Percentiles rank a stretch among this genome's conserved stretches.
Evolutionary conservation across 257 asterid species (phyloP).

Genomic region (Capsicum chinense): DNA sequence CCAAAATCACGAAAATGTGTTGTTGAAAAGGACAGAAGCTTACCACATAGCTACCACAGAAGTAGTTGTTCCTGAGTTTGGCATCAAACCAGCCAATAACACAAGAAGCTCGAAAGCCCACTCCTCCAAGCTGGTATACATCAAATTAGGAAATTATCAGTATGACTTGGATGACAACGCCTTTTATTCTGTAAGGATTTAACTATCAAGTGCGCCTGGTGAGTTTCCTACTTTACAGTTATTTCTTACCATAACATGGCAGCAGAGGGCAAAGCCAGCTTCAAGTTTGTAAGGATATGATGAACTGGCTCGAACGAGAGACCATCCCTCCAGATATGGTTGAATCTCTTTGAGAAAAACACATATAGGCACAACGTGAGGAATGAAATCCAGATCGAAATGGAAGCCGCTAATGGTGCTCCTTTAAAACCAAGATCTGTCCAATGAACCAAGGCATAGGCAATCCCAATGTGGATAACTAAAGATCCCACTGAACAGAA

Average conservation of each 20-base stretch:
- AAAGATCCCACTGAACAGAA: conserved; percentile 52
- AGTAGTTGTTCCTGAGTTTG: conserved; percentile 66
- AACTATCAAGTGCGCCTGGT: neutral
- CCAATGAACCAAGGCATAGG: conserved; percentile 52
- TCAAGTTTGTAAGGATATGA: conserved; percentile 41
- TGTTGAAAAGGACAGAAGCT: conserved; percentile 21
- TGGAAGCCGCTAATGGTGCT: conserved; percentile 70
- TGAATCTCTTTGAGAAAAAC: conserved; percentile 42
- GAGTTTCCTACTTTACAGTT: neutral
- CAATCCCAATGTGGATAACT: conserved; percentile 53
- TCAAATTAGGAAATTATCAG: neutral
- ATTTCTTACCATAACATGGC: conserved; percentile 69
- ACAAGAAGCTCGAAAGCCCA: conserved; percentile 94
- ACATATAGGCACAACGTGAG: conserved; percentile 52
- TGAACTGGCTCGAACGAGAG: neutral
- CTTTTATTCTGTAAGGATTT: neutral
- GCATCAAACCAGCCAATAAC: conserved; percentile 85
- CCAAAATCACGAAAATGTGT: neutral
- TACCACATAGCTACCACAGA: conserved; percentile 96
- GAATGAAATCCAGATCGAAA: conserved; percentile 65
- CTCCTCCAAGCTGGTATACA: conserved; percentile 63
- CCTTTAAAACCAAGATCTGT: conserved; percentile 53
- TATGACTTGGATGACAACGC: neutral
- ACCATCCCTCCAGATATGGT: conserved; percentile 54
- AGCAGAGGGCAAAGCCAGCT: conserved; percentile 70